phyloP scores from a whole-genome alignment of 805 yeast species.

The Monosporozyma solicola region DNA sequence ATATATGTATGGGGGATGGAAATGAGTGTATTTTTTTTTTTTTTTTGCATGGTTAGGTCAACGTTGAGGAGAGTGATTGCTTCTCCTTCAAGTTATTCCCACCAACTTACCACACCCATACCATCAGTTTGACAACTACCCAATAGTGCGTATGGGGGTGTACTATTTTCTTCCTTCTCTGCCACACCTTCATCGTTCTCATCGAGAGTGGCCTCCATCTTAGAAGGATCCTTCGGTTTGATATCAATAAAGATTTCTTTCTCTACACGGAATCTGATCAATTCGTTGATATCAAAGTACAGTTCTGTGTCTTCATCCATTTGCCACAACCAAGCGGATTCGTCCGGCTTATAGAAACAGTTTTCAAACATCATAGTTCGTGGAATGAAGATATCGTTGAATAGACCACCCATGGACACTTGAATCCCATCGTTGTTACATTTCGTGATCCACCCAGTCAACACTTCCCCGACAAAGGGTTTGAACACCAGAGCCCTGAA shows the following conservation, averaged over 20 bases:
- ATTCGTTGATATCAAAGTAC: constrained; percentile 84
- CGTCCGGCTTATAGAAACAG: constrained; percentile 56
- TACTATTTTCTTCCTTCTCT: constrained; percentile 29
- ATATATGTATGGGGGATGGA: background rate
- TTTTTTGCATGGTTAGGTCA: background rate
- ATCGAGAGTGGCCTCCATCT: background rate
- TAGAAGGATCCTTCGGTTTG: constrained; percentile 41
- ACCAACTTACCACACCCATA: constrained; percentile 94
- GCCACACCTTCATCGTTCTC: constrained; percentile 6
- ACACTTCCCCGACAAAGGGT: constrained; percentile 88
- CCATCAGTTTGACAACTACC: constrained; percentile 95
- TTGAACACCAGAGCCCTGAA: constrained; percentile 78
- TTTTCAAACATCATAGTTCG: constrained; percentile 71
- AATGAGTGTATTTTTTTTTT: too few relatives aligned
- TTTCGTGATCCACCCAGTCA: constrained; percentile 88
- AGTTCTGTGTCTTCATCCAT: constrained; percentile 61
- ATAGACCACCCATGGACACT: constrained; percentile 59
- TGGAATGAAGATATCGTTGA: constrained; percentile 88
- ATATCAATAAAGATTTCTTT: constrained; percentile 78
- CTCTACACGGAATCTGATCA: constrained; percentile 84
- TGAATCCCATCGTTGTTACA: constrained; percentile 84
- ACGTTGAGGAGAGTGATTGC: background rate
- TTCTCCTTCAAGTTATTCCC: constrained; percentile 48
- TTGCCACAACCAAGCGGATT: constrained; percentile 95
- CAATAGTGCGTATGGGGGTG: constrained; percentile 74